Evolutionary conservation across 345 rosid genomes (phyloP).

Genomic region (Pseudoturritis turrita): DNA sequence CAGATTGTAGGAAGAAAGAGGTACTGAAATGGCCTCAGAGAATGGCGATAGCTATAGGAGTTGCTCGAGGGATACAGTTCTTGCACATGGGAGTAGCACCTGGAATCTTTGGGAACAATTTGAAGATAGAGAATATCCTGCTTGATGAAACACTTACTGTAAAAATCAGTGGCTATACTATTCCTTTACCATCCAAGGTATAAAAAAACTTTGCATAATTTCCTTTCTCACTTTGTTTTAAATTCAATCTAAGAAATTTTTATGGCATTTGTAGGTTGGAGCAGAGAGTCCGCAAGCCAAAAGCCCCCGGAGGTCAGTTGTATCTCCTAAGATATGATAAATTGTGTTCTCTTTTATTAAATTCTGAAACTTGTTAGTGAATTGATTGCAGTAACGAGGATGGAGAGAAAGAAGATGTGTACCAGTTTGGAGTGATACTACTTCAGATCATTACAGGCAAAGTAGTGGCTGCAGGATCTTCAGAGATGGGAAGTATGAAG

Average conservation of each 20-base stretch:
- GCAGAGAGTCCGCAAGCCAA: conserved; percentile 40
- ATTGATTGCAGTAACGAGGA: conserved; percentile 36
- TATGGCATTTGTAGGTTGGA: conserved; percentile 41
- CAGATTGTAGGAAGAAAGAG: conserved; percentile 81
- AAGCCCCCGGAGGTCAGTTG: conserved; percentile 10
- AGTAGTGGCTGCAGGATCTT: conserved; percentile 33
- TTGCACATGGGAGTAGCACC: conserved; percentile 85
- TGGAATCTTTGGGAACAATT: conserved; percentile 68
- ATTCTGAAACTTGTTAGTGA: background rate
- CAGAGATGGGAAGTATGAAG: conserved; percentile 54
- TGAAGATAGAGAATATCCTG: conserved; percentile 66
- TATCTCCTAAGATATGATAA: background rate
- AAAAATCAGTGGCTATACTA: conserved; percentile 60
- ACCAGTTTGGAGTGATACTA: conserved; percentile 73
- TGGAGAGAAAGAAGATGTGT: conserved; percentile 78
- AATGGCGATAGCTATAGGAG: conserved; percentile 75
- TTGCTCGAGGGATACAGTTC: conserved; percentile 89
- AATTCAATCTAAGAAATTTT: background rate
- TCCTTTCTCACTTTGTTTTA: background rate
- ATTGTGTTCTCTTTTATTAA: background rate
- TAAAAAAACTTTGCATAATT: background rate
- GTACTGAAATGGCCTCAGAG: conserved; percentile 85
- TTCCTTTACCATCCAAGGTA: conserved; percentile 75
- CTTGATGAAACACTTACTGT: conserved; percentile 75
- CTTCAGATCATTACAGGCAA: conserved; percentile 64